Conservation (phyloP, 2,329 filamentous ascomycete genomes). For the Penicillium sclerotigenum region DNA sequence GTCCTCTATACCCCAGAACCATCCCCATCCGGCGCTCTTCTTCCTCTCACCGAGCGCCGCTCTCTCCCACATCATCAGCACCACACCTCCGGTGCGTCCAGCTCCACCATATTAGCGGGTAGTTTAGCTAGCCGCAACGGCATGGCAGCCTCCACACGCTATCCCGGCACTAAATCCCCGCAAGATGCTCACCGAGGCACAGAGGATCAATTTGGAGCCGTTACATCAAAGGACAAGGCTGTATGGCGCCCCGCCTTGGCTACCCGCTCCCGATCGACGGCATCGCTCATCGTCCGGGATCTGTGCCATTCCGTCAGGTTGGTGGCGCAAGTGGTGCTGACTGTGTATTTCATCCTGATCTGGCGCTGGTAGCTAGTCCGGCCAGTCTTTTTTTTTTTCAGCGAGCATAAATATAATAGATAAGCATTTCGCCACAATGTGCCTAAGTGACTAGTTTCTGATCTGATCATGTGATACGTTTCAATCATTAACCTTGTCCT, state of each 20-base stretch:
- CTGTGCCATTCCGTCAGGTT: constrained; percentile 60
- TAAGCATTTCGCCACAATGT: neutral
- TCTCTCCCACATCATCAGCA: constrained; percentile 21
- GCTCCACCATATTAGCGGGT: constrained; percentile 28
- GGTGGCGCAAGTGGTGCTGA: constrained; percentile 61
- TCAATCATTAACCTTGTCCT: neutral
- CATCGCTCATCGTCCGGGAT: constrained; percentile 54
- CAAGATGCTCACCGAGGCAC: constrained; percentile 23
- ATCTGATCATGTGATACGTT: neutral
- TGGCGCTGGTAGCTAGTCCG: constrained; percentile 53
- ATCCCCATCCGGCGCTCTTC: constrained; percentile 20
- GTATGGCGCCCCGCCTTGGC: constrained; percentile 21
- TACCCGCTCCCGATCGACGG: constrained; percentile 30
- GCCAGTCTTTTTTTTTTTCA: neutral
- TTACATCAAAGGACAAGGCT: constrained; percentile 30
- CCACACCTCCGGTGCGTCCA: constrained; percentile 34
- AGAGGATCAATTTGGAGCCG: constrained; percentile 18
- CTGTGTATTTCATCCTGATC: constrained; percentile 66
- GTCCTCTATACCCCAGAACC: constrained; percentile 23
- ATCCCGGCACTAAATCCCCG: constrained; percentile 16
- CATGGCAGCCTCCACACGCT: constrained; percentile 20
- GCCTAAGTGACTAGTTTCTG: neutral
- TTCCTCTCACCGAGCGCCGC: constrained; percentile 32
- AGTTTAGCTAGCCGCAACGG: constrained; percentile 31
- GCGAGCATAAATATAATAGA: constrained; percentile 20